phyloP scores from a whole-genome alignment of 2,329 filamentous ascomycete genomes.

The Trichoderma hamatum region DNA sequence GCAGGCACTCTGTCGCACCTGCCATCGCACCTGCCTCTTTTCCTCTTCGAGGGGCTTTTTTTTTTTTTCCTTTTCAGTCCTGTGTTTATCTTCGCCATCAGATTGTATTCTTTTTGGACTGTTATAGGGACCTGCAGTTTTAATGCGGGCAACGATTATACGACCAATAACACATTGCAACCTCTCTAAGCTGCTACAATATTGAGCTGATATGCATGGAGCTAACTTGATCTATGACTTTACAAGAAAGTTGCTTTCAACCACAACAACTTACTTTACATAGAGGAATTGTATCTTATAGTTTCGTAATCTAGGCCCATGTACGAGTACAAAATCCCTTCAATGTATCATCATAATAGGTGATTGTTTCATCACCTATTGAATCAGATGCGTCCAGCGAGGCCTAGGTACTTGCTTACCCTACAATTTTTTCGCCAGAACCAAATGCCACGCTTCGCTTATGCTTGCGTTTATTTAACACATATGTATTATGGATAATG shows the following conservation, averaged over 20 bases:
- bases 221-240: no score
- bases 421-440: background rate
- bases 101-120: background rate
- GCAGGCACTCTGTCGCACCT: background rate
- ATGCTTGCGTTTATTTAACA: background rate
- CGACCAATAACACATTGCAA: no score
- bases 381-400: background rate
- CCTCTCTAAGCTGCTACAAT: no score
- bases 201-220: no score
- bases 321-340: background rate
- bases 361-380: background rate
- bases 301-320: background rate
- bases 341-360: background rate
- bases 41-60: no score
- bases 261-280: background rate
- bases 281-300: background rate
- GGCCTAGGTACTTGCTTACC: background rate
- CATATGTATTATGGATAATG: background rate
- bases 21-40: background rate
- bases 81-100: no score
- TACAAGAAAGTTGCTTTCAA: background rate
- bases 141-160: no score
- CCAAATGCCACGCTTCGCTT: background rate
- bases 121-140: no score
- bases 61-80: no score